phyloP scores from a whole-genome alignment of 257 asterid genomes.

The Vinca minor region DNA sequence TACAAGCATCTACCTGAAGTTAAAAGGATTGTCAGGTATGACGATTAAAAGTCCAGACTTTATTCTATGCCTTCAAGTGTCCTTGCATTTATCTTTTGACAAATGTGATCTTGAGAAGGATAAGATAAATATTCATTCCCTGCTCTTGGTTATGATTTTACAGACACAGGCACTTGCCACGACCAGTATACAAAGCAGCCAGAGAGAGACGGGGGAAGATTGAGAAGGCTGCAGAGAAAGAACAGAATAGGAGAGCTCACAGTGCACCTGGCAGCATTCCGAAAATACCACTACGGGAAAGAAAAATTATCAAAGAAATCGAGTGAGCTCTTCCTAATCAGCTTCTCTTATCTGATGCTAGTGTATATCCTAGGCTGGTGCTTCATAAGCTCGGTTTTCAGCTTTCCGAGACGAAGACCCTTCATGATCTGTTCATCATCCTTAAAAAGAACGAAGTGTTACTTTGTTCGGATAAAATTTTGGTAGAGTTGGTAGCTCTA shows the following conservation, averaged over 20 bases:
- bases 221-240: slow-evolving; percentile 62
- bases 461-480: no score
- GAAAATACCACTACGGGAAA: slow-evolving; percentile 41
- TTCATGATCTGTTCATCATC: background rate
- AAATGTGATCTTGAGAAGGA: background rate
- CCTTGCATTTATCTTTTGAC: background rate
- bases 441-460: no score
- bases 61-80: background rate
- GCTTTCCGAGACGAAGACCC: background rate
- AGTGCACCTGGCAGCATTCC: slow-evolving; percentile 82
- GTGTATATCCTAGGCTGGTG: background rate
- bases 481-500: no score
- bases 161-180: slow-evolving; percentile 95
- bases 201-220: slow-evolving; percentile 47
- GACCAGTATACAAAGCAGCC: slow-evolving; percentile 67
- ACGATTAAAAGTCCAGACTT: background rate
- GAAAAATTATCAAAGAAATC: slow-evolving; percentile 60
- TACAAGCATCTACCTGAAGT: slow-evolving; percentile 88
- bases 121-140: background rate
- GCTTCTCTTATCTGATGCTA: background rate
- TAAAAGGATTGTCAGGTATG: slow-evolving; percentile 88
- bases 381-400: background rate
- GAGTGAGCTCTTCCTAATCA: slow-evolving; percentile 31
- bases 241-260: slow-evolving; percentile 73
- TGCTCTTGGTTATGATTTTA: slow-evolving; percentile 13